Evolutionary conservation across 345 rosid species (phyloP), one percentile per base, ranked within the genome.

Genomic region (Eucalyptus fibrosa): DNA sequence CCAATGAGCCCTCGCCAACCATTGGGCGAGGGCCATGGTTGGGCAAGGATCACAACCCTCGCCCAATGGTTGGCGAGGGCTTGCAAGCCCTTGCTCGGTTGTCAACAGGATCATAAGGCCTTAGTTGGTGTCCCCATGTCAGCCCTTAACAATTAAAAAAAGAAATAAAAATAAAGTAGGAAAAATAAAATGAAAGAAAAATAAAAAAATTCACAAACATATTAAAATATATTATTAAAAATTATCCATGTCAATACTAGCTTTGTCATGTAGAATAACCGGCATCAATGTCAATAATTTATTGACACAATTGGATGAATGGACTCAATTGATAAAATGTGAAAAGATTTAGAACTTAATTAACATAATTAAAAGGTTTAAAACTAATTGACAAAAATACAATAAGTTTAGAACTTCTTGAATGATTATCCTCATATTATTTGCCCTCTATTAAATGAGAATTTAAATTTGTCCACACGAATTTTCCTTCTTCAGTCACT

Each of bases 111-210:
- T 56, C 62, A 56, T 56, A 23, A 0, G 30, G 62, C 30, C 30
- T 56, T 0, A 24, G 2, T 3, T 10, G 0, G 28, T 24, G 30
- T 23, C 28, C 62, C 30, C 13, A 9, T 56, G 13, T 10, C 6
- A 56, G 0, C 62, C 62, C 13, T 56, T 24, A 56, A 56, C 30
- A 56, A 56, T 9, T 10, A 56, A 56, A 56, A 24, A 4, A 55
- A 9, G 0, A 53, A 56, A 56, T 4, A 24, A 56, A 23, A 24
- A 4, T 24, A 56, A 24, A 56, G 62, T 9, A 56, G 62, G 62
- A 56, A 56, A 56, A 56, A 24, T 0, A 56, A 56, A 56, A 24
- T 4, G 0, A 23, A 56, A 10, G 6, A 56, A 56, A 4, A 9
- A 55, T 55, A 23, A 24, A 23, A 55, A 56, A 56, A 56, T 9